A percentile compares a stretch with the other conserved stretches of the same genome.
Evolutionary conservation across 1,284 basidiomycete genomes (phyloP).

Genomic region (Phellopilus nigrolimitatus): DNA sequence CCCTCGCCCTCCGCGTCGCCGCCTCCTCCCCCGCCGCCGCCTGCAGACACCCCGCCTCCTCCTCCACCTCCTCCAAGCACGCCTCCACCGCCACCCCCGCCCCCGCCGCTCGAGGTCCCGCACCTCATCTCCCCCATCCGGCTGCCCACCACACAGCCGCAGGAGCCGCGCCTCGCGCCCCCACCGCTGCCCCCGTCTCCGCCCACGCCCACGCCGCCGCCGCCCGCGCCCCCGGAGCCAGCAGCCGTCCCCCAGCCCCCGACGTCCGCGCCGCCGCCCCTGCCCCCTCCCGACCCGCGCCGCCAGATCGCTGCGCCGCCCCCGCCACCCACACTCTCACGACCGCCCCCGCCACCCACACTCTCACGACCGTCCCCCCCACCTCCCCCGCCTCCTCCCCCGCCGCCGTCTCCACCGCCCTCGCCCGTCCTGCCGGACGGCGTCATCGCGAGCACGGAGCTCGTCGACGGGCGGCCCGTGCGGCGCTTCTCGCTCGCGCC

Average conservation of each 20-base stretch:
- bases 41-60: slow-evolving; percentile 24
- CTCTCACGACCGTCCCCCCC: slow-evolving; percentile 23
- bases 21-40: slow-evolving; percentile 19
- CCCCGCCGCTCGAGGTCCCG: slow-evolving; percentile 11
- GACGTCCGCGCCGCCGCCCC: slow-evolving; percentile 24
- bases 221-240: slow-evolving; percentile 26
- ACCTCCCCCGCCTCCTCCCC: slow-evolving; percentile 26
- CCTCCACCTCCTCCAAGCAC: slow-evolving; percentile 21
- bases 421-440: slow-evolving; percentile 25
- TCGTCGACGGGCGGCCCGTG: slow-evolving; percentile 21
- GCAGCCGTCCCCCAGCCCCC: slow-evolving; percentile 16
- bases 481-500: slow-evolving; percentile 34
- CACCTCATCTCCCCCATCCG: slow-evolving; percentile 12
- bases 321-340: too few species aligned
- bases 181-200: slow-evolving; percentile 25
- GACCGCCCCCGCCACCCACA: slow-evolving; percentile 24
- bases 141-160: slow-evolving; percentile 10
- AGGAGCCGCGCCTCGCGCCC: slow-evolving; percentile 13
- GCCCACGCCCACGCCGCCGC: too few species aligned
- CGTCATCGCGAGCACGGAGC: slow-evolving; percentile 18
- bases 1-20: slow-evolving; percentile 16
- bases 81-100: slow-evolving; percentile 17
- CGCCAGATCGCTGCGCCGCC: too few species aligned
- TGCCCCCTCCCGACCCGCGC: slow-evolving; percentile 26
- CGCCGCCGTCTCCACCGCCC: slow-evolving; percentile 25